phyloP scores from a whole-genome alignment of 345 rosid species.

The Syzygium aqueum region DNA sequence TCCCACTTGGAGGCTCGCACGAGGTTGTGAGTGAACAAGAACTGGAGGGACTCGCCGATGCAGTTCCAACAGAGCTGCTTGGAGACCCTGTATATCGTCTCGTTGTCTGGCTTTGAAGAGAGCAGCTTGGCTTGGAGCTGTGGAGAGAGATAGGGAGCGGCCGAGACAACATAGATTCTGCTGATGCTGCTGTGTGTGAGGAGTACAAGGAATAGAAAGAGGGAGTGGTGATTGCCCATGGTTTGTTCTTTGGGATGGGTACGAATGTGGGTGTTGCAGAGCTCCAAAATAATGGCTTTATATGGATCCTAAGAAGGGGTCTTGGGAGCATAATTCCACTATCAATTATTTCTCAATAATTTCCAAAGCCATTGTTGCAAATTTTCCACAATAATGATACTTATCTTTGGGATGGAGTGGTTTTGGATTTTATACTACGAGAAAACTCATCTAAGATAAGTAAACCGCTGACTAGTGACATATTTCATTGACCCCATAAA shows the following conservation, averaged over 20 bases:
- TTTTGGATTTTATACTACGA: background rate
- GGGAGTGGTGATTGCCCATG: background rate
- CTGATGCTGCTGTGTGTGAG: background rate
- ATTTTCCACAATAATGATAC: background rate
- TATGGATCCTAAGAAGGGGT: background rate
- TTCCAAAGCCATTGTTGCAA: background rate
- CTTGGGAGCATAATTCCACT: background rate
- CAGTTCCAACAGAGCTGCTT: slow-evolving; percentile 63
- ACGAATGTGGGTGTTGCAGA: background rate
- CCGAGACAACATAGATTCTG: background rate
- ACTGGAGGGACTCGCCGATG: slow-evolving; percentile 58
- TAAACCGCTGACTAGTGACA: background rate
- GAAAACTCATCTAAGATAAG: background rate
- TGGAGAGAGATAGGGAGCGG: background rate
- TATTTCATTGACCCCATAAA: background rate
- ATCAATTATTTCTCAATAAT: background rate
- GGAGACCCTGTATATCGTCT: slow-evolving; percentile 34
- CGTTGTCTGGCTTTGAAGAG: slow-evolving; percentile 8
- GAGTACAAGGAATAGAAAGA: background rate
- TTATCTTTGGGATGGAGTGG: background rate
- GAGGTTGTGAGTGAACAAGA: slow-evolving; percentile 59
- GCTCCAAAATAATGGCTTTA: background rate
- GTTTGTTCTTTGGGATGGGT: background rate
- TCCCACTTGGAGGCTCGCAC: slow-evolving; percentile 61
- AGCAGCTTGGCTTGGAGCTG: background rate